Evolutionary conservation across 257 asterid genomes (phyloP).

Genomic region (Solanum pimpinellifolium): DNA sequence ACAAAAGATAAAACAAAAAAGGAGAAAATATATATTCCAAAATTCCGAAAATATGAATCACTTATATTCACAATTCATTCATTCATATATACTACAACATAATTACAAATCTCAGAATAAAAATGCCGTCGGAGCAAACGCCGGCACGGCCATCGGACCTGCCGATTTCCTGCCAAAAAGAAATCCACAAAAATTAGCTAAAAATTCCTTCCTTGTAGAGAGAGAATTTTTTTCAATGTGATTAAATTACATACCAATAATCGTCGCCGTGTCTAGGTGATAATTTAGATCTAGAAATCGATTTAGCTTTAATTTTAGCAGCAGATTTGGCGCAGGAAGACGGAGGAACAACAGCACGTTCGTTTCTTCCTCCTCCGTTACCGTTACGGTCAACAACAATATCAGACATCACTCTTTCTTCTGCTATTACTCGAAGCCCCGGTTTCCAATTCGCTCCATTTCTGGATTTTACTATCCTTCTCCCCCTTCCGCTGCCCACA

Average conservation of each 20-base stretch:
- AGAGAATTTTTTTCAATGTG: background rate
- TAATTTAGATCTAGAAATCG: slow-evolving; percentile 6
- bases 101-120: slow-evolving; percentile 10
- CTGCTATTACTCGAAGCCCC: slow-evolving; percentile 31
- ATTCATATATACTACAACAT: background rate
- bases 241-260: slow-evolving; percentile 9
- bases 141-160: slow-evolving; percentile 16
- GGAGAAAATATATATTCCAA: background rate
- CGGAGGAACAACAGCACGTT: background rate
- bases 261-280: slow-evolving; percentile 3
- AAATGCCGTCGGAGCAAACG: slow-evolving; percentile 35
- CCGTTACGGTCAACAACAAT: background rate
- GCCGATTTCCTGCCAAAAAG: slow-evolving; percentile 20
- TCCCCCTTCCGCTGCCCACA: background rate
- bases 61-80: slow-evolving; percentile 1
- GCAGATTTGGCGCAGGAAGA: background rate
- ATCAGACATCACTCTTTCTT: slow-evolving; percentile 16
- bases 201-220: background rate
- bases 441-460: slow-evolving; percentile 36
- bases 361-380: background rate
- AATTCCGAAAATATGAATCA: background rate
- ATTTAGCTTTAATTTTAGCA: slow-evolving; percentile 5
- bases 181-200: background rate
- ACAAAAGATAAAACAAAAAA: background rate
- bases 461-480: background rate